Evolutionary conservation across 306 rosid genomes (phyloP), one percentile per base, ranked within the genome.

Genomic region (Glycine latifolia): DNA sequence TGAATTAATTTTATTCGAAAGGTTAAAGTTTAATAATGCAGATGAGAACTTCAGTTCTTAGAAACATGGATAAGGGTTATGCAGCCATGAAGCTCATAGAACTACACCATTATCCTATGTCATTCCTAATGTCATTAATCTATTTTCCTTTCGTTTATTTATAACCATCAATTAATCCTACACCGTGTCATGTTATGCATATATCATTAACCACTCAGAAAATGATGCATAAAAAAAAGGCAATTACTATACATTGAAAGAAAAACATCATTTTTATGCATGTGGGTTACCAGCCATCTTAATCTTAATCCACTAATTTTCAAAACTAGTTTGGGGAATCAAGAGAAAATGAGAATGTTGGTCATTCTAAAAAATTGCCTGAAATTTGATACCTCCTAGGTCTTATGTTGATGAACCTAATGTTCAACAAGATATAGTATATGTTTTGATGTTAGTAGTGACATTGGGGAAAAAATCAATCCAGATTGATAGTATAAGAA

Each of bases 341-440:
- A 26, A 26, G 31, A 26, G 31, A 26, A 59, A 53, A 76, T 17
- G 58, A 76, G 26, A 73, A 67, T 60, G 52, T 17, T 70, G 31
- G 13, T 61, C 31, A 52, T 83, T 77, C 81, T 77, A 67, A 75
- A 67, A 75, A 82, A 77, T 75, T 41, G 17, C 44, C 70, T 50
- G 11, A 75, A 58, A 85, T 63, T 12, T 67, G 69, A 37, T 31
- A 10, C 20, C 8, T 41, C 44, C 43, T 35, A 17, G 46, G 55
- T 84, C 50, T 62, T 73, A 15, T 63, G 49, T 58, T 71, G 71
- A 33, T 50, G 58, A 72, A 78, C 50, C 26, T 58, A 67, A 48
- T 35, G 66, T n/a, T 20, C 66, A 76, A 17, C 67, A 82, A 82
- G 56, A 58, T 60, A 31, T 71, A 26, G 31, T 71, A 20, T 10